Conservation (phyloP, 2,329 filamentous ascomycete species). For the Pseudogymnoascus verrucosus region DNA sequence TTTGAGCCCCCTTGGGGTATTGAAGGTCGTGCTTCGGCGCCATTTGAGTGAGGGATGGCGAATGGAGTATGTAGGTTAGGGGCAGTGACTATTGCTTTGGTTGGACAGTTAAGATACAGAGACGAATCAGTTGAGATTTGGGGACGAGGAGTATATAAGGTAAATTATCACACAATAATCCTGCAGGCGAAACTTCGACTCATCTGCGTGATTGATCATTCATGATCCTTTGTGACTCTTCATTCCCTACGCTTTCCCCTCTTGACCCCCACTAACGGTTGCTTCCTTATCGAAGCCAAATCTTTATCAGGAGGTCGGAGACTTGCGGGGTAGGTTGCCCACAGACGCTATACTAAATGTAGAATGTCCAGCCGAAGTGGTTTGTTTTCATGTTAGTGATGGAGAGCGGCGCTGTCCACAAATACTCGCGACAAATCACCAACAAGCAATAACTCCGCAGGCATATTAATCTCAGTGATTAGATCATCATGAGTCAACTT, state of each 20-base stretch:
- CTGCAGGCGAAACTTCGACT: background rate
- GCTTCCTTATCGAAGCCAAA: background rate
- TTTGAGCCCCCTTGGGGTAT: slow-evolving; percentile 21
- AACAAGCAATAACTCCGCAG: background rate
- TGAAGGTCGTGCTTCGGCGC: slow-evolving; percentile 14
- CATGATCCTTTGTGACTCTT: background rate
- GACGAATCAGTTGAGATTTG: background rate
- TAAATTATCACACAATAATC: background rate
- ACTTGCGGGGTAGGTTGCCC: background rate
- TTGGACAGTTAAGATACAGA: background rate
- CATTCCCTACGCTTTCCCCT: too few species aligned
- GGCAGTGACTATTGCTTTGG: background rate
- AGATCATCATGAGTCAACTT: background rate
- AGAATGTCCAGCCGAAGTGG: background rate
- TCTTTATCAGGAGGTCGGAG: background rate
- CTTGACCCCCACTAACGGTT: background rate
- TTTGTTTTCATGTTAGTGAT: background rate
- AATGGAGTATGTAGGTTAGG: background rate
- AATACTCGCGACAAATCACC: background rate
- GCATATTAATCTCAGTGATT: background rate
- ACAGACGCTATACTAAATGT: background rate
- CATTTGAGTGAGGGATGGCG: background rate
- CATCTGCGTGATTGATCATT: background rate
- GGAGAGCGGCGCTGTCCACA: background rate
- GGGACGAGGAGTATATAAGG: background rate